A percentile compares a stretch with the other conserved stretches of the same genome.
Conservation (phyloP, 208 protist genomes). For the Novymonas esmeraldas region DNA sequence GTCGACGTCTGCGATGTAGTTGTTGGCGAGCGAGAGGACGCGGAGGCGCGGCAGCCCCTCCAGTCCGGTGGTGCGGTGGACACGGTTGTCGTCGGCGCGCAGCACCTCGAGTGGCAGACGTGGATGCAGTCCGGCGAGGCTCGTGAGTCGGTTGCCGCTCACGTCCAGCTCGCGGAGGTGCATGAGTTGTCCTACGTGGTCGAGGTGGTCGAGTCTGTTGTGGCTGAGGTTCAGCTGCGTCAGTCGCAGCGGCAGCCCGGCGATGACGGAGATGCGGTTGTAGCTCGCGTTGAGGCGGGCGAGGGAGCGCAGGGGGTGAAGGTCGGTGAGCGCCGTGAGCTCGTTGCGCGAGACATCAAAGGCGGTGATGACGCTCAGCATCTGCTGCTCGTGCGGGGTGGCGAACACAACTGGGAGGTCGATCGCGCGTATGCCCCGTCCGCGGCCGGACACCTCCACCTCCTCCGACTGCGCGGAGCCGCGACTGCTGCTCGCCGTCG, state of each 20-base stretch:
- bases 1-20: constrained; percentile 74
- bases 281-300: constrained; percentile 66
- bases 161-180: constrained; percentile 80
- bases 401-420: constrained; percentile 77
- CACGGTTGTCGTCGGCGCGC: constrained; percentile 69
- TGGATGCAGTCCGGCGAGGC: constrained; percentile 50
- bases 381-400: constrained; percentile 48
- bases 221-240: constrained; percentile 76
- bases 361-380: constrained; percentile 72
- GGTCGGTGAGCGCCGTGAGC: constrained; percentile 50
- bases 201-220: constrained; percentile 72
- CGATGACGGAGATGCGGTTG: constrained; percentile 63
- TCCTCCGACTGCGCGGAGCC: constrained; percentile 28
- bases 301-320: constrained; percentile 65
- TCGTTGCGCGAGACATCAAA: constrained; percentile 87
- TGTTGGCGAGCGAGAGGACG: constrained; percentile 62
- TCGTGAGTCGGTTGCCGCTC: constrained; percentile 68
- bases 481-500: constrained; percentile 23
- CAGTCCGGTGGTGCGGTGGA: constrained; percentile 50
- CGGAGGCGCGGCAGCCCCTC: constrained; percentile 60
- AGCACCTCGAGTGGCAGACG: constrained; percentile 62
- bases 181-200: constrained; percentile 54
- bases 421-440: constrained; percentile 72
- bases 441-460: constrained; percentile 71
- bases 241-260: constrained; percentile 59